phyloP scores from a whole-genome alignment of 73 alveolate genomes.

The Blepharisma japonicum region DNA sequence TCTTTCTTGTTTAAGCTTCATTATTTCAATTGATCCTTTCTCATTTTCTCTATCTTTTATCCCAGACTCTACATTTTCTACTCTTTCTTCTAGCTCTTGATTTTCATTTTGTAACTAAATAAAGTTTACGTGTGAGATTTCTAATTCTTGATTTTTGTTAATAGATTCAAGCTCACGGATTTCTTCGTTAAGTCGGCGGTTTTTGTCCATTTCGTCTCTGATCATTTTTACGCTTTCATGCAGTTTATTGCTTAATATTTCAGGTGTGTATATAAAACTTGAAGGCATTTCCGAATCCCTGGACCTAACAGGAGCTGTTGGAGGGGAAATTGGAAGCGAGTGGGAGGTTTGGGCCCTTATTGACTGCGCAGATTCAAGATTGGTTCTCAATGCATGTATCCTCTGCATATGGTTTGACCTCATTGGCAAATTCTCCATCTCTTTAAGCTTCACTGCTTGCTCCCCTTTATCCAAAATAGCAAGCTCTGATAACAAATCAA shows the following conservation, averaged over 20 bases:
- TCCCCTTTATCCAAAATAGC: neutral
- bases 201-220: conserved; percentile 37
- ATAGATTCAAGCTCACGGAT: no score
- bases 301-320: neutral
- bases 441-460: neutral
- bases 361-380: neutral
- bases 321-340: neutral
- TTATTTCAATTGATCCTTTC: no score
- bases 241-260: conserved; percentile 42
- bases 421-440: neutral
- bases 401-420: neutral
- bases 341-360: neutral
- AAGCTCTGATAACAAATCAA: conserved; percentile 54
- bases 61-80: no score
- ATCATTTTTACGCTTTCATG: conserved; percentile 47
- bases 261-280: conserved; percentile 24
- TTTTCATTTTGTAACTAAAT: no score
- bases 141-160: no score
- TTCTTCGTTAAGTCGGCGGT: conserved; percentile 31
- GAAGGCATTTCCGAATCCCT: conserved; percentile 14
- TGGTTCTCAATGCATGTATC: neutral
- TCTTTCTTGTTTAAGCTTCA: no score
- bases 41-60: no score
- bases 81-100: no score
- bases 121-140: no score